A percentile compares a stretch with the other conserved stretches of the same genome.
Evolutionary conservation across 805 yeast species (phyloP).

Genomic region (Yarrowia osloensis): DNA sequence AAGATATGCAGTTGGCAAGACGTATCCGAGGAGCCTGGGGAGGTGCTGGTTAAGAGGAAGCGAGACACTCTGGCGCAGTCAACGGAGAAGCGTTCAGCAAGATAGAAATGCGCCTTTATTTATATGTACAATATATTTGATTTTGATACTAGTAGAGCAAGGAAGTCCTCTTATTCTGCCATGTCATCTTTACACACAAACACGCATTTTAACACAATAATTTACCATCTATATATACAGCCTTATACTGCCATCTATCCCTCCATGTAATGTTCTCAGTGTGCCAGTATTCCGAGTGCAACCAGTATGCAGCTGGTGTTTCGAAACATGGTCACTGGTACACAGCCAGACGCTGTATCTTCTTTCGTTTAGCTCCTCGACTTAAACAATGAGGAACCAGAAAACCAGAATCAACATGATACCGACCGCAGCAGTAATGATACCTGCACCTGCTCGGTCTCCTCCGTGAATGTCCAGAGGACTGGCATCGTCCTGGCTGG

Average conservation of each 20-base stretch:
- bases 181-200: too few species aligned
- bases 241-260: conserved; percentile 17
- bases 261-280: neutral
- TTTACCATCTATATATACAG: conserved; percentile 25
- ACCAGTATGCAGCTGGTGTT: neutral
- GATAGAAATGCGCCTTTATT: neutral
- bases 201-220: conserved; percentile 6
- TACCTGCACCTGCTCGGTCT: conserved; percentile 88
- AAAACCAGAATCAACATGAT: conserved; percentile 59
- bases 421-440: conserved; percentile 74
- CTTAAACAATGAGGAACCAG: conserved; percentile 64
- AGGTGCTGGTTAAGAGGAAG: conserved; percentile 31
- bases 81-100: neutral
- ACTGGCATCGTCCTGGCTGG: neutral
- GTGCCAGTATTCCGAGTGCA: neutral
- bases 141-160: too few species aligned
- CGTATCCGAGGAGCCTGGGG: conserved; percentile 76
- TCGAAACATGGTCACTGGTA: neutral
- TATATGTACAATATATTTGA: conserved; percentile 16
- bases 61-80: neutral
- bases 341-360: neutral
- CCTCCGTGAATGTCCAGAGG: conserved; percentile 51
- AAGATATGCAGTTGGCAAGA: conserved; percentile 96
- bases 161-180: too few species aligned
- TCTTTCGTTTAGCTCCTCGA: neutral